Percentiles rank a stretch among this genome's conserved stretches.
Conservation (phyloP, 176 grass and related monocot genomes). For the Triticum dicoccoides region DNA sequence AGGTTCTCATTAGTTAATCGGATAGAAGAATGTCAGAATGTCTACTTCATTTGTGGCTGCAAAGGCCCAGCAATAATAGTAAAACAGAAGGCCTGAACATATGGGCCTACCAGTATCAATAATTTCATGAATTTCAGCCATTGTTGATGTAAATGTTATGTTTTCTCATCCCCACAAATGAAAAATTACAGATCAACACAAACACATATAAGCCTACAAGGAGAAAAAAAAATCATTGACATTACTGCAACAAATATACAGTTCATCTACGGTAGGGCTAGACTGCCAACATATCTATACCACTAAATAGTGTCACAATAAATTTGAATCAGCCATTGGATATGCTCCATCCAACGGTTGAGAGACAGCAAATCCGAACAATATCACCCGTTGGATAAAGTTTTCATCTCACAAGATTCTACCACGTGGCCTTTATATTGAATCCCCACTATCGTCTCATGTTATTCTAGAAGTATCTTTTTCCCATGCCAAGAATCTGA, state of each 20-base stretch:
- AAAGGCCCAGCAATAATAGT: not conserved
- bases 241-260: slow-evolving; percentile 19
- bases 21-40: slow-evolving; percentile 2
- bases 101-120: not conserved
- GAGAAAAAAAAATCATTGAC: not conserved
- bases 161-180: not conserved
- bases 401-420: too few relatives aligned
- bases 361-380: too few relatives aligned
- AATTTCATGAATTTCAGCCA: not conserved
- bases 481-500: too few relatives aligned
- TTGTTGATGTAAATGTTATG: not conserved
- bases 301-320: too few relatives aligned
- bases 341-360: too few relatives aligned
- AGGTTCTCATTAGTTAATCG: not conserved
- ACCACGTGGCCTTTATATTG: too few relatives aligned
- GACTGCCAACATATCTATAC: not conserved
- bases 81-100: not conserved
- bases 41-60: not conserved
- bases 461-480: too few relatives aligned
- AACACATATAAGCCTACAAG: not conserved
- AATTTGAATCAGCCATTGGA: too few relatives aligned
- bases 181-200: not conserved
- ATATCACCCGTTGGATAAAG: too few relatives aligned
- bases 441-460: too few relatives aligned
- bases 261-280: not conserved